Conservation (phyloP, 1,139 yeast species). For the Saccharomycopsis hybrid region DNA sequence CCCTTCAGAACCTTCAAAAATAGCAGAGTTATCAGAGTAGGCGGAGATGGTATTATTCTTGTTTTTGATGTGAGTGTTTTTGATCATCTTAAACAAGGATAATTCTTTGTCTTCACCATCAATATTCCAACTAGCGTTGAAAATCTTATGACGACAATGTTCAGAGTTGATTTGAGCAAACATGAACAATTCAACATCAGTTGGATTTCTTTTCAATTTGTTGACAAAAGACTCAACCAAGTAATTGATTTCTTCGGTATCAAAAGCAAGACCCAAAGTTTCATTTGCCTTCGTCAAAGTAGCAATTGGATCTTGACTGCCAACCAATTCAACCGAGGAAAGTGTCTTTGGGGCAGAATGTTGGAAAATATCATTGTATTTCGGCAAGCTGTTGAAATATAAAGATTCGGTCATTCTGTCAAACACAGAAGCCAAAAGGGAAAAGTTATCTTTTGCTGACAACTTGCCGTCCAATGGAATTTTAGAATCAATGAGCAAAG, state of each 20-base stretch:
- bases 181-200: slow-evolving; percentile 97
- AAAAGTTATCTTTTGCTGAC: slow-evolving; percentile 21
- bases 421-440: slow-evolving; percentile 62
- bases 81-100: slow-evolving; percentile 88
- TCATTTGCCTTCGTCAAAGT: slow-evolving; percentile 73
- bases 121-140: slow-evolving; percentile 93
- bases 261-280: slow-evolving; percentile 84
- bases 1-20: slow-evolving; percentile 77
- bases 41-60: slow-evolving; percentile 89
- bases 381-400: slow-evolving; percentile 54
- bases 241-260: slow-evolving; percentile 87
- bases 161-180: slow-evolving; percentile 99
- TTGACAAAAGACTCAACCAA: slow-evolving; percentile 71
- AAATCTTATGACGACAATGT: slow-evolving; percentile 98
- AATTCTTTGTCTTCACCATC: slow-evolving; percentile 71
- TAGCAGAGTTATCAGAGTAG: slow-evolving; percentile 98
- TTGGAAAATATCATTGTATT: slow-evolving; percentile 53
- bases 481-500: slow-evolving; percentile 67
- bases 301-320: slow-evolving; percentile 42
- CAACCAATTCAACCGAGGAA: slow-evolving; percentile 59
- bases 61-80: slow-evolving; percentile 79
- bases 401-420: slow-evolving; percentile 94
- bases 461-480: slow-evolving; percentile 43
- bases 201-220: slow-evolving; percentile 81
- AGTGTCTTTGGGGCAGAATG: slow-evolving; percentile 83